A percentile compares a stretch with the other conserved stretches of the same genome.
Evolutionary conservation across 805 yeast genomes (phyloP).

Genomic region (Cyberlindnera subsufficiens): DNA sequence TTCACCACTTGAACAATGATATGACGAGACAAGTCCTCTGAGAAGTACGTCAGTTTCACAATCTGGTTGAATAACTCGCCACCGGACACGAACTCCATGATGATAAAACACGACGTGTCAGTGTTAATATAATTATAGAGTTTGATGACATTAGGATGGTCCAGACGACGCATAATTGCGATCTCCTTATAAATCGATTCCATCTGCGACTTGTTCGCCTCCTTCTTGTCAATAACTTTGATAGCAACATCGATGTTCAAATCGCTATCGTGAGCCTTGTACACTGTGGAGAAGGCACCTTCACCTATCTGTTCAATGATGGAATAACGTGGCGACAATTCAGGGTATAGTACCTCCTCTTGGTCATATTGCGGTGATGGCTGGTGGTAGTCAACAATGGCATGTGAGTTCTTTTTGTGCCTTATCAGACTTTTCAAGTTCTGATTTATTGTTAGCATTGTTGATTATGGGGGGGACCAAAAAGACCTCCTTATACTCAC

Average conservation of each 20-base stretch:
- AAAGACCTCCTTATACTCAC: no score
- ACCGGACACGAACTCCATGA: slow-evolving; percentile 70
- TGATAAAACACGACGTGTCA: slow-evolving; percentile 46
- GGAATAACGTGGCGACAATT: slow-evolving; percentile 28
- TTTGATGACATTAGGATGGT: slow-evolving; percentile 58
- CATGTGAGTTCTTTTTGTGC: no score
- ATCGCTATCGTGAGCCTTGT: slow-evolving; percentile 41
- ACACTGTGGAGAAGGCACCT: slow-evolving; percentile 78
- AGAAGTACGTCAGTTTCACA: slow-evolving; percentile 59
- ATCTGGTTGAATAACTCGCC: slow-evolving; percentile 72
- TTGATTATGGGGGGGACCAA: no score
- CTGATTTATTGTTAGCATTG: no score
- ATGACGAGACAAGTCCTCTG: slow-evolving; percentile 60
- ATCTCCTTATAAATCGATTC: slow-evolving; percentile 78
- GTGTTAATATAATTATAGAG: slow-evolving; percentile 65
- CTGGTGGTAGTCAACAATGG: not conserved
- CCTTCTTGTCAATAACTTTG: slow-evolving; percentile 61
- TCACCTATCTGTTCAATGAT: slow-evolving; percentile 58
- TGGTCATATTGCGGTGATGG: not conserved
- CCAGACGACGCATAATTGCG: slow-evolving; percentile 61
- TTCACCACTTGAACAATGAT: slow-evolving; percentile 57
- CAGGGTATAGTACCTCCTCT: slow-evolving; percentile 7
- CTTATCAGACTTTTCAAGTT: no score
- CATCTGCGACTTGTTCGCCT: slow-evolving; percentile 54
- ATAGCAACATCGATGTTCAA: slow-evolving; percentile 35